Conservation (phyloP, 257 asterid genomes). For the Orobanche coerulescens region DNA sequence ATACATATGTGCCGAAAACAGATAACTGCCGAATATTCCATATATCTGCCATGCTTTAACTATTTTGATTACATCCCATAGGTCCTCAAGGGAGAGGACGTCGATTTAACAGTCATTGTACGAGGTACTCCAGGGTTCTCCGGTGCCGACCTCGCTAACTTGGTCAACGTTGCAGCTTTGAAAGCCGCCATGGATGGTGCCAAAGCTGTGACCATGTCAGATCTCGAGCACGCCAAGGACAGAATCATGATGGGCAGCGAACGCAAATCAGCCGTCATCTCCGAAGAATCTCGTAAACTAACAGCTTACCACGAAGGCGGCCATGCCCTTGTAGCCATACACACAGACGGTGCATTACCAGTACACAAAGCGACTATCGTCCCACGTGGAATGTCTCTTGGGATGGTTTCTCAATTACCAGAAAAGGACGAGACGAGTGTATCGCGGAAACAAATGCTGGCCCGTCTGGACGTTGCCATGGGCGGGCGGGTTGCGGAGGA, state of each 20-base stretch:
- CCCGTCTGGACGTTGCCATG: constrained; percentile 65
- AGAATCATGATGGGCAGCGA: constrained; percentile 80
- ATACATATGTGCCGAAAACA: no score
- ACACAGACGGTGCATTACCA: constrained; percentile 63
- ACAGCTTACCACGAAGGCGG: constrained; percentile 88
- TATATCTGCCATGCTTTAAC: no score
- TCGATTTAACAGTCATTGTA: constrained; percentile 59
- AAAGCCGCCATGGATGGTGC: constrained; percentile 85
- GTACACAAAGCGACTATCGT: constrained; percentile 81
- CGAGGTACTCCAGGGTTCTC: constrained; percentile 83
- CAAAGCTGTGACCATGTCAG: constrained; percentile 57
- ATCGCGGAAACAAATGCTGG: constrained; percentile 65
- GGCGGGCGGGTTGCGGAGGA: constrained; percentile 86
- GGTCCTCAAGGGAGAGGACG: constrained; percentile 72
- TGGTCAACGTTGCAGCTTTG: constrained; percentile 65
- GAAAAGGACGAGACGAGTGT: constrained; percentile 60
- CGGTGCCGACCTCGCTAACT: constrained; percentile 81
- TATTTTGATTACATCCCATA: constrained; percentile 6
- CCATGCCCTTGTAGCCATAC: constrained; percentile 69
- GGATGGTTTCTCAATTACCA: constrained; percentile 69
- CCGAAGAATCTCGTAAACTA: constrained; percentile 54
- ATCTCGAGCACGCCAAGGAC: constrained; percentile 76
- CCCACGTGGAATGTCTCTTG: constrained; percentile 70
- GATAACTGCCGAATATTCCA: neutral
- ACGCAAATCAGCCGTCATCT: constrained; percentile 71